Conservation (phyloP, 345 rosid species). For the Pelargonium nanum region DNA sequence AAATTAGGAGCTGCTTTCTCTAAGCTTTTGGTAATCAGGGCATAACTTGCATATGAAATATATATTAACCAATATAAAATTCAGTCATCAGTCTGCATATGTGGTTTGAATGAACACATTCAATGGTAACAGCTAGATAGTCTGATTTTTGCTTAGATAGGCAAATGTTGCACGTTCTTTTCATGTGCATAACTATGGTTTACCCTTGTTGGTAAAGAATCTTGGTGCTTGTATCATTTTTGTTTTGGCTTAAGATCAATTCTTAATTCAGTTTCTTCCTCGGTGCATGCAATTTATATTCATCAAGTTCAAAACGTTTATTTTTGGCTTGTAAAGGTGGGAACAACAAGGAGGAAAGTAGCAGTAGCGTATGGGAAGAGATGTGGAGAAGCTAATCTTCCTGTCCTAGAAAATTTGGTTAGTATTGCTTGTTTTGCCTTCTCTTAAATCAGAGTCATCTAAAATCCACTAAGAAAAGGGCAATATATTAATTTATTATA, state of each 20-base stretch:
- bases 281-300: not conserved
- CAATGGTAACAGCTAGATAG: not conserved
- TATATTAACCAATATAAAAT: no score
- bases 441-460: not conserved
- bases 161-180: not conserved
- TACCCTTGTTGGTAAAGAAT: not conserved
- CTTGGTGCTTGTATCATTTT: not conserved
- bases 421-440: slow-evolving; percentile 4
- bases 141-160: not conserved
- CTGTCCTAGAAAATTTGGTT: slow-evolving; percentile 73
- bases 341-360: slow-evolving; percentile 70
- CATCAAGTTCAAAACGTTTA: slow-evolving; percentile 11
- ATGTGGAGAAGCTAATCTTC: slow-evolving; percentile 68
- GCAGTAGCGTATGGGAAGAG: slow-evolving; percentile 76
- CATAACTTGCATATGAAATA: no score
- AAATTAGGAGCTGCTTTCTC: no score
- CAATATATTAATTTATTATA: not conserved
- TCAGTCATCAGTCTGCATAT: not conserved
- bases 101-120: not conserved
- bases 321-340: slow-evolving; percentile 49
- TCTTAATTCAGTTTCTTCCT: not conserved
- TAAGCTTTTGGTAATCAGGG: no score
- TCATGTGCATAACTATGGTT: not conserved
- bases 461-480: not conserved
- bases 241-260: not conserved